These are phyloP conservation scores for Tubosaeta sp. DNA, from an alignment of 768 basidiomycete species.

Conservation along the genomic window DNA sequence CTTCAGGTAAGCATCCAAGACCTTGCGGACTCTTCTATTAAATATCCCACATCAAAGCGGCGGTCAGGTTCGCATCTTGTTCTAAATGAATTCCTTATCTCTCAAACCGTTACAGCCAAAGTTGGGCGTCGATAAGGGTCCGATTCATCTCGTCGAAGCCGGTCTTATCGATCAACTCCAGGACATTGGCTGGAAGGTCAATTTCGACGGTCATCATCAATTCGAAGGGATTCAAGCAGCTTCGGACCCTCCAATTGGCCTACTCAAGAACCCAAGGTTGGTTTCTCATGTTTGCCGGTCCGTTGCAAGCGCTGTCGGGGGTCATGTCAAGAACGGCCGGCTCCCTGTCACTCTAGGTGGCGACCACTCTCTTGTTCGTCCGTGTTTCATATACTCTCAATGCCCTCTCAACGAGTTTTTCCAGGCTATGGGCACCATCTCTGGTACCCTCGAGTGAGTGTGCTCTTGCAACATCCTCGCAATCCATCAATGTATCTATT, in stretches of 20 bases:
- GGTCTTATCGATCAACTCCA: constrained; percentile 77
- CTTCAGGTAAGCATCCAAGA: constrained; percentile 64
- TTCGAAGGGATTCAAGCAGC: constrained; percentile 69
- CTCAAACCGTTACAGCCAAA: constrained; percentile 46
- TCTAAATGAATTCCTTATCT: constrained; percentile 11
- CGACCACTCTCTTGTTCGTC: constrained; percentile 85
- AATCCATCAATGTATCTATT: constrained; percentile 5
- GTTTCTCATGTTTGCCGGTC: constrained; percentile 80
- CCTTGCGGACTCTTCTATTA: background rate
- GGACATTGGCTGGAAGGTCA: constrained; percentile 81
- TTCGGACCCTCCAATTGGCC: constrained; percentile 67
- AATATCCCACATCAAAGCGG: constrained; percentile 15
- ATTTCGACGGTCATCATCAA: constrained; percentile 86
- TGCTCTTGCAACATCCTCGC: background rate
- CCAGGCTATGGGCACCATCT: constrained; percentile 90
- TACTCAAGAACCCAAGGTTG: constrained; percentile 83
- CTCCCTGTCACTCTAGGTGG: constrained; percentile 92
- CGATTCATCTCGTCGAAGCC: constrained; percentile 84
- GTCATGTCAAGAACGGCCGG: constrained; percentile 70
- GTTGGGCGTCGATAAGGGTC: constrained; percentile 81
- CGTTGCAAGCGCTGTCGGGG: constrained; percentile 73
- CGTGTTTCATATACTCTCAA: constrained; percentile 1
- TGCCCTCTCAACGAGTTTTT: constrained; percentile 1
- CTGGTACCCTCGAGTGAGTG: constrained; percentile 74
- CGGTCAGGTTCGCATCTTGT: constrained; percentile 26